Evolutionary conservation across 1,139 yeast genomes (phyloP).

Genomic region (Lodderomyces theae): DNA sequence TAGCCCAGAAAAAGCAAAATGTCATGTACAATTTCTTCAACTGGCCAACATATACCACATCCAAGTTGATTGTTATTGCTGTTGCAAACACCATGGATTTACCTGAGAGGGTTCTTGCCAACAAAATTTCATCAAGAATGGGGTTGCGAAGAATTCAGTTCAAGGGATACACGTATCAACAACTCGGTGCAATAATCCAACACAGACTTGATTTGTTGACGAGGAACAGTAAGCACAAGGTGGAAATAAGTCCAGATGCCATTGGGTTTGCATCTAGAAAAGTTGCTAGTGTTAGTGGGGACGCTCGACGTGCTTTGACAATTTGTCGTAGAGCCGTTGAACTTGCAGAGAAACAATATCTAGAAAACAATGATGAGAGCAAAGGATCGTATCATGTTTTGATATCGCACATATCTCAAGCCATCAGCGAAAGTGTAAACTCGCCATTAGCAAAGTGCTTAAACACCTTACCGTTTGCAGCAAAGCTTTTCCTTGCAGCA

Average conservation of each 20-base stretch:
- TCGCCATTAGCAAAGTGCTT: slow-evolving; percentile 68
- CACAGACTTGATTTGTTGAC: slow-evolving; percentile 63
- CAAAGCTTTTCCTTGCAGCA: slow-evolving; percentile 70
- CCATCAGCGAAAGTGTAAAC: slow-evolving; percentile 75
- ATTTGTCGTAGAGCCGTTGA: slow-evolving; percentile 90
- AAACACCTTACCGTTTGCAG: slow-evolving; percentile 58
- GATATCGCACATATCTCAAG: slow-evolving; percentile 69
- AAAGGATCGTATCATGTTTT: slow-evolving; percentile 49
- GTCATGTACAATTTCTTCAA: slow-evolving; percentile 95
- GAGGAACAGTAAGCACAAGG: slow-evolving; percentile 33
- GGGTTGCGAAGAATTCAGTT: slow-evolving; percentile 87
- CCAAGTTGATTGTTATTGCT: slow-evolving; percentile 83
- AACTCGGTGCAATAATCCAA: slow-evolving; percentile 70
- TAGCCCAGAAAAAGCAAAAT: slow-evolving; percentile 79
- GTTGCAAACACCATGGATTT: slow-evolving; percentile 97
- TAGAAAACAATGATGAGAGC: slow-evolving; percentile 18
- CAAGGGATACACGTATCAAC: slow-evolving; percentile 81
- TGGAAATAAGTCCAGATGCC: slow-evolving; percentile 67
- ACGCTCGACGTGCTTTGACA: slow-evolving; percentile 88
- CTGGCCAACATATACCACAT: slow-evolving; percentile 87
- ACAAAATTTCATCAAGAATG: slow-evolving; percentile 86
- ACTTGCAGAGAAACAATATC: slow-evolving; percentile 65
- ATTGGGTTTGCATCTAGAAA: slow-evolving; percentile 89
- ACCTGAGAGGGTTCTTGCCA: slow-evolving; percentile 84
- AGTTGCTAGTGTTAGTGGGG: slow-evolving; percentile 96